phyloP scores from a whole-genome alignment of 129 eudicot species.

The Daucus carota region DH1_v3.0 NC_030384.2:40131001-40131500 shows the following conservation, averaged over 20 bases:
- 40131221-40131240: neutral
- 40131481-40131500: neutral
- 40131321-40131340: neutral
- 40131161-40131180: neutral
- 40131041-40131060: neutral
- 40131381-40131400: neutral
- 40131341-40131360: neutral
- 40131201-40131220: neutral
- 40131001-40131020: conserved; percentile 5
- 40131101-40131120: neutral
- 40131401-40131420: neutral
- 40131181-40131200: neutral
- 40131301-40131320: neutral
- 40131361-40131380: neutral
- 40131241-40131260: neutral
- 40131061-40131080: neutral
- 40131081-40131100: conserved; percentile 4
- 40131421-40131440: neutral
- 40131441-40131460: neutral
- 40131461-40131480: neutral
- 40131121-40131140: neutral
- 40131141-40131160: neutral
- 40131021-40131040: neutral
- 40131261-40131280: neutral
- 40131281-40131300: conserved; percentile 4